These are phyloP conservation scores for Dactylellina cionopaga DNA, from an alignment of 2,329 filamentous ascomycete genomes.

Conservation along the genomic window DNA sequence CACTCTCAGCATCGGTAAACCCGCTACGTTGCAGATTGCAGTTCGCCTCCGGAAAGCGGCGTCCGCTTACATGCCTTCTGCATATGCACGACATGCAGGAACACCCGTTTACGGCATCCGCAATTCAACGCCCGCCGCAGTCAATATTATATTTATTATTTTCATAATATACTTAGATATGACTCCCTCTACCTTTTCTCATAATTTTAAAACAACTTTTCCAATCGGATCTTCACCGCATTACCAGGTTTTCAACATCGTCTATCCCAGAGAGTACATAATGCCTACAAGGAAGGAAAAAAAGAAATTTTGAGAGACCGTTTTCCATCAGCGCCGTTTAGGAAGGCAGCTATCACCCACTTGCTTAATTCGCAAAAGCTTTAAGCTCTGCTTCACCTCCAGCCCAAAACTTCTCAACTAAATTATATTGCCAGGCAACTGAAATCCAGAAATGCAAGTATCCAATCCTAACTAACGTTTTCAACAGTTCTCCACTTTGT, in stretches of 20 bases:
- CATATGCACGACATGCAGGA: constrained; percentile 50
- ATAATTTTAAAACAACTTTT: constrained; percentile 10
- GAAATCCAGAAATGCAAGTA: constrained; percentile 5
- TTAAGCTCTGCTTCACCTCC: constrained; percentile 1
- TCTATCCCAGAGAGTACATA: constrained; percentile 43
- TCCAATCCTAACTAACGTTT: background rate
- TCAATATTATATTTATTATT: background rate
- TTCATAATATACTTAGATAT: too few relatives aligned
- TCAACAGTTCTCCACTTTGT: background rate
- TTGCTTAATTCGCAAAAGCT: constrained; percentile 32
- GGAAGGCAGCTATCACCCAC: constrained; percentile 35
- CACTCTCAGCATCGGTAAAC: constrained; percentile 37
- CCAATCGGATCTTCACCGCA: constrained; percentile 46
- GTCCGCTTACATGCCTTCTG: constrained; percentile 49
- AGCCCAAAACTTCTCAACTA: background rate
- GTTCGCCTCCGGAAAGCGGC: constrained; percentile 47
- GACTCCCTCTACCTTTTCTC: too few relatives aligned
- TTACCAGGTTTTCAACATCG: constrained; percentile 50
- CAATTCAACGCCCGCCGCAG: constrained; percentile 3
- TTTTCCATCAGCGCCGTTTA: constrained; percentile 42
- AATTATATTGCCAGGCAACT: constrained; percentile 31
- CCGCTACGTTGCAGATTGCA: constrained; percentile 37
- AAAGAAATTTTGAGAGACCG: constrained; percentile 32
- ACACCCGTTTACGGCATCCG: constrained; percentile 45
- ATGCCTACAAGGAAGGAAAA: constrained; percentile 1